Evolutionary conservation across 2,329 filamentous ascomycete species (phyloP).

Genomic region (Chrysoporthe austroafricana): DNA sequence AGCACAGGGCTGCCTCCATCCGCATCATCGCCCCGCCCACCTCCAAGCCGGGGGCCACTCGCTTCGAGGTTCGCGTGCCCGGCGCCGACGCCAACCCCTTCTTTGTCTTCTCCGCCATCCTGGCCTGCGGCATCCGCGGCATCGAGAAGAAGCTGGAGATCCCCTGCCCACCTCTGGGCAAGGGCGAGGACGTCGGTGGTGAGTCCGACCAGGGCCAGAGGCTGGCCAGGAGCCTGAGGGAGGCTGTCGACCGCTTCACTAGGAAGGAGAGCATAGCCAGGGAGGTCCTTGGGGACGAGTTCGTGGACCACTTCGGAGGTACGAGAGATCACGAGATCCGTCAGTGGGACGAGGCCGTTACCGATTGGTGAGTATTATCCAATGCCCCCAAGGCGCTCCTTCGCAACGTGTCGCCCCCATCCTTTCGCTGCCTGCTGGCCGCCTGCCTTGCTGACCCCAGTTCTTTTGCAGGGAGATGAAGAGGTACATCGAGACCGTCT

Average conservation of each 20-base stretch:
- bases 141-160: constrained; percentile 91
- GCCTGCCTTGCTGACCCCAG: constrained; percentile 30
- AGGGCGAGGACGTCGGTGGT: constrained; percentile 81
- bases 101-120: constrained; percentile 82
- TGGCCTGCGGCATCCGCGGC: constrained; percentile 88
- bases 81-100: constrained; percentile 94
- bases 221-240: constrained; percentile 81
- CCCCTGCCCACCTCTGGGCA: constrained; percentile 78
- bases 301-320: constrained; percentile 94
- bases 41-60: constrained; percentile 79
- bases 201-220: constrained; percentile 71
- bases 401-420: constrained; percentile 1
- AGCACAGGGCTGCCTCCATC: constrained; percentile 91
- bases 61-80: constrained; percentile 90
- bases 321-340: constrained; percentile 90
- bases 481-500: constrained; percentile 79
- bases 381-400: background rate
- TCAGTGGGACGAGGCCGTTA: constrained; percentile 94
- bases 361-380: constrained; percentile 76
- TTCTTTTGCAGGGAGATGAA: constrained; percentile 66
- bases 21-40: constrained; percentile 89
- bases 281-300: constrained; percentile 90
- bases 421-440: background rate
- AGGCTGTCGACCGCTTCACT: constrained; percentile 81
- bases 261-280: constrained; percentile 82